Evolutionary conservation across 208 protist genomes (phyloP).

Genomic region (Trypanosoma mega): DNA sequence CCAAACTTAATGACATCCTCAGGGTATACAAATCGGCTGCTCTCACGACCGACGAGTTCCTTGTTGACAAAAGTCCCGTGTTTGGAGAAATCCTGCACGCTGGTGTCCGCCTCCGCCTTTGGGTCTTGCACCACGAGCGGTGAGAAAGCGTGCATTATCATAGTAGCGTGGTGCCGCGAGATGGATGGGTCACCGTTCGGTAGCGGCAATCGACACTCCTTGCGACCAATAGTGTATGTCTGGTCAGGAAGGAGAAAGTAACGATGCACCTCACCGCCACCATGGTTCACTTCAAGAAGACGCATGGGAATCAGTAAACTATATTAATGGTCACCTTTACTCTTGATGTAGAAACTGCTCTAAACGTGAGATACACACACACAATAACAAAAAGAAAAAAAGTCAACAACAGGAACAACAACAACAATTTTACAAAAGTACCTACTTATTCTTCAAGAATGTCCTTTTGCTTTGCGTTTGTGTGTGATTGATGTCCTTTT

Average conservation of each 20-base stretch:
- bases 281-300: slow-evolving; percentile 66
- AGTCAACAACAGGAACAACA: no score
- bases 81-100: slow-evolving; percentile 61
- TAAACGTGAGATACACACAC: no score
- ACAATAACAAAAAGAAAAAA: no score
- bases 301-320: slow-evolving; percentile 56
- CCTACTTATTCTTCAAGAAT: no score
- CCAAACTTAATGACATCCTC: slow-evolving; percentile 70
- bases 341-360: no score
- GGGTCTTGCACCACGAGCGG: slow-evolving; percentile 34
- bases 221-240: slow-evolving; percentile 70
- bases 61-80: slow-evolving; percentile 69
- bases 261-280: slow-evolving; percentile 57
- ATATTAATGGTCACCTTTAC: not conserved
- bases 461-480: no score
- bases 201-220: slow-evolving; percentile 57
- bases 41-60: slow-evolving; percentile 63
- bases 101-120: slow-evolving; percentile 29
- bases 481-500: no score
- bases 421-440: no score
- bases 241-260: slow-evolving; percentile 57
- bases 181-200: slow-evolving; percentile 69
- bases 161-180: slow-evolving; percentile 69
- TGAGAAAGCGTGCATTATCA: slow-evolving; percentile 36
- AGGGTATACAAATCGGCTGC: slow-evolving; percentile 46